Evolutionary conservation across 768 basidiomycete species (phyloP).

Genomic region (Tricholoma bakamatsutake): DNA sequence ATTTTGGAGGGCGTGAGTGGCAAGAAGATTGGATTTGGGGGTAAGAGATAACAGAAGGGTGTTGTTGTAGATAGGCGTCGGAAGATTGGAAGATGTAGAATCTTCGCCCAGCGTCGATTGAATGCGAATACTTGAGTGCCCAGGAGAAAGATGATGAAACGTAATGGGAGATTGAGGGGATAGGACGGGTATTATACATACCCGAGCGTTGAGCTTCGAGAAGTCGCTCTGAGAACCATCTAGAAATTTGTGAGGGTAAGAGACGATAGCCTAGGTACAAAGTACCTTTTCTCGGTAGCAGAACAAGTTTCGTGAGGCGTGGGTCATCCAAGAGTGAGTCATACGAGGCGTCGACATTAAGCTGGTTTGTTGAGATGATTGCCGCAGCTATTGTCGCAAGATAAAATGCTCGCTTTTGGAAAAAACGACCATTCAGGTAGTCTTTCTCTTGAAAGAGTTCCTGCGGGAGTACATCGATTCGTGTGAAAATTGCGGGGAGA

Average conservation of each 20-base stretch:
- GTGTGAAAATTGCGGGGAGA: background rate
- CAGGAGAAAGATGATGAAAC: slow-evolving; percentile 64
- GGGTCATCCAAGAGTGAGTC: slow-evolving; percentile 54
- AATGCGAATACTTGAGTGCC: slow-evolving; percentile 54
- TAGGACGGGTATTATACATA: slow-evolving; percentile 71
- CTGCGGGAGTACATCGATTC: slow-evolving; percentile 29
- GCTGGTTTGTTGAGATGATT: slow-evolving; percentile 32
- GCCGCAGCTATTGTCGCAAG: slow-evolving; percentile 72
- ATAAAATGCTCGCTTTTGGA: slow-evolving; percentile 90
- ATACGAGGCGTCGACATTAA: slow-evolving; percentile 58
- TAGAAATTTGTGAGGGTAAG: slow-evolving; percentile 21
- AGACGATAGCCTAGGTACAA: slow-evolving; percentile 18
- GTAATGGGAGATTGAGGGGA: slow-evolving; percentile 57
- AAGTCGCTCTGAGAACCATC: slow-evolving; percentile 53
- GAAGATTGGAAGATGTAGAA: slow-evolving; percentile 20
- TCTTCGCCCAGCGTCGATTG: slow-evolving; percentile 16
- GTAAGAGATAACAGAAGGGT: slow-evolving; percentile 51
- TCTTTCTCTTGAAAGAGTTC: slow-evolving; percentile 94
- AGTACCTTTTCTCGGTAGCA: slow-evolving; percentile 50
- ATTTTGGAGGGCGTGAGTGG: slow-evolving; percentile 47
- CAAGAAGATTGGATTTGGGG: slow-evolving; percentile 47
- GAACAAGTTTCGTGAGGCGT: slow-evolving; percentile 58
- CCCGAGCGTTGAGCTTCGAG: slow-evolving; percentile 59
- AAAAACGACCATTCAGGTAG: slow-evolving; percentile 81
- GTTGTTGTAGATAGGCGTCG: slow-evolving; percentile 81